These are phyloP conservation scores for Kodamaea derodonti DNA, from an alignment of 1,139 yeast species.

Conservation along the genomic window DNA sequence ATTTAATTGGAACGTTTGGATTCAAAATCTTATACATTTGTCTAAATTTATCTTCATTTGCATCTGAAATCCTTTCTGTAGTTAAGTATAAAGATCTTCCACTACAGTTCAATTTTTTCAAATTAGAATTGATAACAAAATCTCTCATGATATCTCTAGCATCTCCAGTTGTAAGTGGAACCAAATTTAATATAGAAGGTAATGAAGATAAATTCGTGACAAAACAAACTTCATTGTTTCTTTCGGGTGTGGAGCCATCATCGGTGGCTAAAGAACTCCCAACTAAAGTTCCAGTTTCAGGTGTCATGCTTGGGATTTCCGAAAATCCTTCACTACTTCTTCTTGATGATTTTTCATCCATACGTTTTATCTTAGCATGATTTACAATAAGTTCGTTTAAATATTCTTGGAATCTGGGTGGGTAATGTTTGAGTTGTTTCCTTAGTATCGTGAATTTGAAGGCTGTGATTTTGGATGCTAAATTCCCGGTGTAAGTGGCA, in stretches of 20 bases:
- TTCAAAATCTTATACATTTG: slow-evolving; percentile 61
- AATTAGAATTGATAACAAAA: slow-evolving; percentile 71
- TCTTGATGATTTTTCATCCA: slow-evolving; percentile 21
- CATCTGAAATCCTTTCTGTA: slow-evolving; percentile 61
- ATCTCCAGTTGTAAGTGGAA: slow-evolving; percentile 68
- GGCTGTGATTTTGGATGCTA: slow-evolving; percentile 57
- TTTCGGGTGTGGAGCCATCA: slow-evolving; percentile 1
- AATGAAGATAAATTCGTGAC: slow-evolving; percentile 79
- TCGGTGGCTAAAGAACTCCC: not conserved
- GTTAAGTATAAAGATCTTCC: slow-evolving; percentile 77
- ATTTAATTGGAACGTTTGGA: slow-evolving; percentile 48
- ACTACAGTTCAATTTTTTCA: slow-evolving; percentile 75
- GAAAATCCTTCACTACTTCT: slow-evolving; percentile 5
- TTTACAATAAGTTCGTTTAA: slow-evolving; percentile 61
- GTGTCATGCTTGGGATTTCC: not conserved
- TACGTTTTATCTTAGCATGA: slow-evolving; percentile 46
- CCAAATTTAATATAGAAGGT: slow-evolving; percentile 69
- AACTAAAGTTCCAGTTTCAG: not conserved
- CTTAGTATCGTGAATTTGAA: slow-evolving; percentile 58
- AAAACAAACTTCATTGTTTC: slow-evolving; percentile 46
- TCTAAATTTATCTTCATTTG: slow-evolving; percentile 78
- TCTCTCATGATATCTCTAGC: slow-evolving; percentile 47
- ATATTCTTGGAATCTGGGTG: slow-evolving; percentile 53
- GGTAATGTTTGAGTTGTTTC: slow-evolving; percentile 54
- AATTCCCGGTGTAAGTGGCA: slow-evolving; percentile 81